Evolutionary conservation across 495 filamentous ascomycete species (phyloP).

Genomic region (Penicillium verhagenii): DNA sequence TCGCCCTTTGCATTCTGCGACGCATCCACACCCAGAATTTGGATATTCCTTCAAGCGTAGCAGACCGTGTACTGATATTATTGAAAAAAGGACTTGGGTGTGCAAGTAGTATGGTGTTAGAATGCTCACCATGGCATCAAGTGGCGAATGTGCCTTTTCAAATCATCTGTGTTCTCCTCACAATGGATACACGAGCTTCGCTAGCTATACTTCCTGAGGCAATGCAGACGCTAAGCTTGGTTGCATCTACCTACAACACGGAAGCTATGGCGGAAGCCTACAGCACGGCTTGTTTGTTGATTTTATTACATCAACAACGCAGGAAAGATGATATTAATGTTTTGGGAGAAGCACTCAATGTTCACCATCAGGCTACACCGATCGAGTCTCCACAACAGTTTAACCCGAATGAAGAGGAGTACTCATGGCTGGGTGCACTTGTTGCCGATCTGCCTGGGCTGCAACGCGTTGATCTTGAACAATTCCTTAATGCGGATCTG

Average conservation of each 20-base stretch:
- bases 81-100: conserved; percentile 27
- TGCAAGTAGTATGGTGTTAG: conserved; percentile 32
- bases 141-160: conserved; percentile 54
- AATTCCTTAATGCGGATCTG: conserved; percentile 34
- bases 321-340: conserved; percentile 30
- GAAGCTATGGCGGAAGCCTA: conserved; percentile 47
- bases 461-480: conserved; percentile 34
- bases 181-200: conserved; percentile 45
- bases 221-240: conserved; percentile 43
- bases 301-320: conserved; percentile 38
- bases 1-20: conserved; percentile 47
- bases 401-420: conserved; percentile 25
- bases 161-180: conserved; percentile 48
- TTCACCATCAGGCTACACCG: conserved; percentile 4
- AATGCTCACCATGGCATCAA: conserved; percentile 51
- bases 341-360: conserved; percentile 19
- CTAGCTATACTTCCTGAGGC: conserved; percentile 45
- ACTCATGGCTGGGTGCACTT: conserved; percentile 35
- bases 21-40: conserved; percentile 43
- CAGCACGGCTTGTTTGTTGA: conserved; percentile 42
- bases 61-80: conserved; percentile 26
- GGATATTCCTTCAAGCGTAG: conserved; percentile 23
- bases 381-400: conserved; percentile 12
- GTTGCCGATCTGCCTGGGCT: conserved; percentile 41
- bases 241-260: conserved; percentile 42